Percentiles rank a stretch among this genome's conserved stretches.
These are phyloP conservation scores for Saccharomyces hybrid DNA, from an alignment of 1,139 yeast species.

Conservation along the genomic window DNA sequence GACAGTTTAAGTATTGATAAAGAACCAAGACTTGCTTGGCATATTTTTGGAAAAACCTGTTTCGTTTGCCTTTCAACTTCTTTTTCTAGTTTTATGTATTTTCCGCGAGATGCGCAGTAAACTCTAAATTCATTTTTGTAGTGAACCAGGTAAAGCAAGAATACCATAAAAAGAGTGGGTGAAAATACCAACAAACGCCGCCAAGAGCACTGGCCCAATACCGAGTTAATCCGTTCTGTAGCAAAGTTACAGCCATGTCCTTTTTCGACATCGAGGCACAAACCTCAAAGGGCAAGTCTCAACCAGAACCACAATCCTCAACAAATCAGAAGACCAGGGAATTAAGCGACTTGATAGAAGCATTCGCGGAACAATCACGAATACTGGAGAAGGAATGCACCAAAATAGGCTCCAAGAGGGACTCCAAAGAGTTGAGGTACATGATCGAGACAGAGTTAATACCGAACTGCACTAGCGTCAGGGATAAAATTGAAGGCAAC, in stretches of 20 bases:
- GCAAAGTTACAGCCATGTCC: conserved; percentile 38
- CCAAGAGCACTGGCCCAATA: not conserved
- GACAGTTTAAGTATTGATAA: not conserved
- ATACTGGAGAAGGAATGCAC: conserved; percentile 42
- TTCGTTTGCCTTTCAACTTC: not conserved
- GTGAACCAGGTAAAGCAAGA: not conserved
- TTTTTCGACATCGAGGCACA: conserved; percentile 60
- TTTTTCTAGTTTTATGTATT: not conserved
- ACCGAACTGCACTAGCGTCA: conserved; percentile 21
- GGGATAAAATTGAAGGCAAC: conserved; percentile 19
- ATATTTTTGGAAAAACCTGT: not conserved
- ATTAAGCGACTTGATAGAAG: conserved; percentile 28
- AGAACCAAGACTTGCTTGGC: not conserved
- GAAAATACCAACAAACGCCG: not conserved
- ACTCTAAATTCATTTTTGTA: not conserved
- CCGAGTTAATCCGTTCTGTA: not conserved
- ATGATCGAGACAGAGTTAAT: conserved; percentile 33
- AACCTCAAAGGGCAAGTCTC: conserved; percentile 7
- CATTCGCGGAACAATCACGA: conserved; percentile 41
- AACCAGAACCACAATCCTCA: conserved; percentile 1
- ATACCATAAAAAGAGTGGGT: not conserved
- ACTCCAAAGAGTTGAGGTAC: conserved; percentile 37
- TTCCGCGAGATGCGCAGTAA: not conserved
- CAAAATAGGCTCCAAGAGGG: conserved; percentile 52
- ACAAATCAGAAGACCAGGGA: conserved; percentile 15